Evolutionary conservation across 257 asterid genomes (phyloP), one percentile per base, ranked within the genome.

Genomic region (Primulina eburnea): DNA sequence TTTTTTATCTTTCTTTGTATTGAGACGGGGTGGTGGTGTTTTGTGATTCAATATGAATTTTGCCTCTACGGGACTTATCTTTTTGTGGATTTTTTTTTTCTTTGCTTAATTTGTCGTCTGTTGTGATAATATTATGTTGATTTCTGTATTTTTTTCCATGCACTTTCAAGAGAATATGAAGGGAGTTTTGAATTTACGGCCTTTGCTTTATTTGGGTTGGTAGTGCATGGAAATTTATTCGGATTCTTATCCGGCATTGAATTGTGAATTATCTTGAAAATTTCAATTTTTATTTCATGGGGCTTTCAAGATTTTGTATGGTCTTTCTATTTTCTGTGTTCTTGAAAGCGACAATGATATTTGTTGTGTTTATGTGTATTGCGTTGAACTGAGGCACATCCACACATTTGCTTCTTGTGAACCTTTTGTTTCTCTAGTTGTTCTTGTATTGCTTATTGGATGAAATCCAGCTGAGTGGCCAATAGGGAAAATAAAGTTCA

Each of bases 221-320:
- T 55, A 55, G 28, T 56, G 75, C 52, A 5, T 61, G 62, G 64
- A 55, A 50, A 55, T 71, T 59, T 69, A 40, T 78, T 73, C 77
- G 53, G 77, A 38, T 70, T 38, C 72, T 78, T 76, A 77, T 76
- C 76, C 73, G 77, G 59, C 60, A 64, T 71, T 74, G 64, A 68
- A 71, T 64, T 66, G 50, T 76, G 79, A 58, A 78, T 78, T 76
- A 78, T 71, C 79, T 68, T 70, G 32, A 52, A 64, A 52, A 58
- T 66, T 71, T 38, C 30, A 60, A 69, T 69, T 68, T 62, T 37
- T 70, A 28, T 28, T 28, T 28, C 30, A 4, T 32, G 50, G 11
- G n/a, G 26, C n/a, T 50, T 16, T 50, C 20, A 16, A 4, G 4
- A 50, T 14, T 43, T 50, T 73, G 26, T 50, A 37, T 64, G 62